A percentile compares a stretch with the other conserved stretches of the same genome.
phyloP scores from a whole-genome alignment of 257 asterid species.

The Lycium barbarum region DNA sequence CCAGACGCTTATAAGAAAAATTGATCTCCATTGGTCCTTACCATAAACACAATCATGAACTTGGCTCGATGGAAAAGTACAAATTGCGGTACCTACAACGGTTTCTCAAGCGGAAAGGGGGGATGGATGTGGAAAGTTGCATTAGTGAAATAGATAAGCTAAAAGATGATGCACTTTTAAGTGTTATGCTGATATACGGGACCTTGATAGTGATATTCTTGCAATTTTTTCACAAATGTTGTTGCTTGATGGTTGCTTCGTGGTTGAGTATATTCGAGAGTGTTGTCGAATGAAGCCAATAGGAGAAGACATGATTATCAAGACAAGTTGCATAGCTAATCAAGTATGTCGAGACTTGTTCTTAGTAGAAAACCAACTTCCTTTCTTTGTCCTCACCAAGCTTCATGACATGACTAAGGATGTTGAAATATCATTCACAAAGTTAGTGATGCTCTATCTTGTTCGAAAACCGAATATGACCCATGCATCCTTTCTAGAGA shows the following conservation, averaged over 20 bases:
- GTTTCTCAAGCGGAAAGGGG: not conserved
- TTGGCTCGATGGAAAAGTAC: not conserved
- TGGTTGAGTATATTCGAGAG: no score
- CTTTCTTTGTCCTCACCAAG: no score
- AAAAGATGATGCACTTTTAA: constrained; percentile 14
- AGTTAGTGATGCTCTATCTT: constrained; percentile 15
- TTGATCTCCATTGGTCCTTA: constrained; percentile 35
- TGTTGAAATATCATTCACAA: not conserved
- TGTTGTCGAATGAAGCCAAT: no score
- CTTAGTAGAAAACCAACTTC: no score
- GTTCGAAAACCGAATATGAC: not conserved
- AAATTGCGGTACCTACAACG: constrained; percentile 26
- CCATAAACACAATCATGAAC: not conserved
- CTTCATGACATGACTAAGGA: not conserved
- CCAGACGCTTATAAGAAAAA: constrained; percentile 24
- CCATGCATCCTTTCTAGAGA: not conserved
- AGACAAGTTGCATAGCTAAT: no score
- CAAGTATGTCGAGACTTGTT: no score
- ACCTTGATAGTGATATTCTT: not conserved
- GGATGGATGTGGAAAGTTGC: constrained; percentile 13
- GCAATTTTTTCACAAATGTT: not conserved
- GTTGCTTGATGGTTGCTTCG: no score
- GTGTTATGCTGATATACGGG: not conserved
- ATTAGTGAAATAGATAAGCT: not conserved
- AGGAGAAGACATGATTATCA: not conserved